A percentile compares a stretch with the other conserved stretches of the same genome.
Evolutionary conservation across 2,329 filamentous ascomycete species (phyloP).

Genomic region (Colletotrichum abscissum): DNA sequence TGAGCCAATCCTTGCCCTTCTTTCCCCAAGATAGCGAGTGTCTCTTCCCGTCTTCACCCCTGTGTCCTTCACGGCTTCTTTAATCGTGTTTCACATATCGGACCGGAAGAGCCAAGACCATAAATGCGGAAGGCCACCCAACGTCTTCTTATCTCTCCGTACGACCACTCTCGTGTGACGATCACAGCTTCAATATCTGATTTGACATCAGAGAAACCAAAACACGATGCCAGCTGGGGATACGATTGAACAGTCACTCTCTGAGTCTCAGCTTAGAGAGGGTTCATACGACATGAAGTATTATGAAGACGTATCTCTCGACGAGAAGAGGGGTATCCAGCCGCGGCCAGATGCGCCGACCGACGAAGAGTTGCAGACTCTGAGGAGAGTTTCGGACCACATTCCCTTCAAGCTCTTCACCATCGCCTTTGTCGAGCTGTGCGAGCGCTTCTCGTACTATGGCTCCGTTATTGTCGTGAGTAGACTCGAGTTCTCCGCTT

Average conservation of each 20-base stretch:
- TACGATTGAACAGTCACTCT: conserved; percentile 48
- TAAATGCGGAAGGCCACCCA: conserved; percentile 15
- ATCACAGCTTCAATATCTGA: background rate
- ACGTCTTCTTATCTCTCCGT: background rate
- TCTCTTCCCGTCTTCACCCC: background rate
- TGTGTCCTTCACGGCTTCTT: conserved; percentile 1
- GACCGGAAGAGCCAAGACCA: background rate
- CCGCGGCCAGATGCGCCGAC: conserved; percentile 50
- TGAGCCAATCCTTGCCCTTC: conserved; percentile 5
- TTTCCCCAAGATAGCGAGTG: conserved; percentile 15
- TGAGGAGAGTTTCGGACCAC: conserved; percentile 65
- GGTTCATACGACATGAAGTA: conserved; percentile 24
- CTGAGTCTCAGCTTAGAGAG: conserved; percentile 39
- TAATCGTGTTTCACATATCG: conserved; percentile 20
- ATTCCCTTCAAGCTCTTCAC: conserved; percentile 71
- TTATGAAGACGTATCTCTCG: conserved; percentile 37
- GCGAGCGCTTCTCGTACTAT: conserved; percentile 80
- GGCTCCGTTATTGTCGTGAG: conserved; percentile 74
- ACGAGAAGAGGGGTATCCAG: conserved; percentile 43
- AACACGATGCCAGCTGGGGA: conserved; percentile 45
- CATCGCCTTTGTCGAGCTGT: conserved; percentile 75
- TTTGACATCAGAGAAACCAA: background rate
- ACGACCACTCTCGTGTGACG: background rate
- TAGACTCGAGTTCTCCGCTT: conserved; percentile 41
- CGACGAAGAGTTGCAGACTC: conserved; percentile 61